These are phyloP conservation scores for Prunus fruticosa DNA, from an alignment of 306 rosid species.

Conservation along the genomic window DNA sequence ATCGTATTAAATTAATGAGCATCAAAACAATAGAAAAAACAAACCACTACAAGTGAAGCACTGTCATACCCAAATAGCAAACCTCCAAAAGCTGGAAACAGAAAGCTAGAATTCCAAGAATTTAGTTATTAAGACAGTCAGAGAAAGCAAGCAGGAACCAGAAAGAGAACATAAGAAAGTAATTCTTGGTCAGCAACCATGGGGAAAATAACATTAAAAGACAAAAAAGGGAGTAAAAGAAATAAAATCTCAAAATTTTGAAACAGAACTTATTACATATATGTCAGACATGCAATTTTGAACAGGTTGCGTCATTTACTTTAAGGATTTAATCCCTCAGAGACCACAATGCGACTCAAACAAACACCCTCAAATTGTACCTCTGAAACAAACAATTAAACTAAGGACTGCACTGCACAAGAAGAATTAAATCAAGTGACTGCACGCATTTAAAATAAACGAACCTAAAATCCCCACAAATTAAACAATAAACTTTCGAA, in stretches of 20 bases:
- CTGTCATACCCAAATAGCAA: slow-evolving; percentile 92
- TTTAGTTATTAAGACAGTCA: slow-evolving; percentile 2
- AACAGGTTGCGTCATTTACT: not conserved
- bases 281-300: too few species aligned
- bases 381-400: not conserved
- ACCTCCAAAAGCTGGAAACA: slow-evolving; percentile 97
- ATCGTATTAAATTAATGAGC: slow-evolving; percentile 1
- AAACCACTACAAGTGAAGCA: slow-evolving; percentile 31
- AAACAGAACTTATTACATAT: too few species aligned
- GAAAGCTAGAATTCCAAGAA: slow-evolving; percentile 54
- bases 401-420: not conserved
- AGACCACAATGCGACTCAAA: slow-evolving; percentile 18
- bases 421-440: not conserved
- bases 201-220: too few species aligned
- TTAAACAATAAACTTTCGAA: not conserved
- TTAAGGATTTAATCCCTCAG: not conserved
- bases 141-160: not conserved
- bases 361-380: slow-evolving; percentile 3
- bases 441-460: not conserved
- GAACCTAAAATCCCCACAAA: not conserved
- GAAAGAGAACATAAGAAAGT: too few species aligned
- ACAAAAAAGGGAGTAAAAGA: too few species aligned
- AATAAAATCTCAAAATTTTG: too few species aligned
- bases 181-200: too few species aligned
- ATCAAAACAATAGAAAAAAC: not conserved